Evolutionary conservation across 108 stramenopile species (phyloP), one percentile per base, ranked within the genome.

Genomic region (Skeletonema menzelii): DNA sequence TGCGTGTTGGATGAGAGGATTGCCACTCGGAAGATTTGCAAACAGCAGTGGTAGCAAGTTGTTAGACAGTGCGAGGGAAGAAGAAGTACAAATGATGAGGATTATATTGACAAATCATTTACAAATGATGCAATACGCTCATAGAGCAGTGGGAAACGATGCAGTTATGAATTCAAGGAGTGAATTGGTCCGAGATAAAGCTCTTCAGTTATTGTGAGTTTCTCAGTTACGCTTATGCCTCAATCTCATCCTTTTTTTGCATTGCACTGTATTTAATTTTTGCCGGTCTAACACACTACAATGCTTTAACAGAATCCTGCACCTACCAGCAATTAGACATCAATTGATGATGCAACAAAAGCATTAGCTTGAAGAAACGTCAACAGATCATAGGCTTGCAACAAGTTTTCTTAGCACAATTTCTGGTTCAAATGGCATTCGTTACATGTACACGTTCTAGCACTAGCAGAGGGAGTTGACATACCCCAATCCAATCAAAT

Each of bases 311-410:
- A 53, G 49, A 53, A 58, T 72, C 22, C 61, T 79, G 28, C 77
- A 79, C 55, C 53, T 79, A 42, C 66, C 70, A 17, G 53, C 71
- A 35, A 67, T 79, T 60, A 63, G 77, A 44, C 49, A 53, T 10
- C 20, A 24, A 42, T 42, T 42, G 40, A n/a, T 42, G 40, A 42
- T 42, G 40, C 40, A n/a, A 42, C 40, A 42, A 4, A 42, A 42
- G 1, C 35, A 10, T 37, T 37, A 32, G 31, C 2, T 30, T 30
- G 30, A 30, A 4, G 4, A 30, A 32, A 32, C n/a, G n/a, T n/a
- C n/a, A n/a, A n/a, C n/a, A n/a, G n/a, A n/a, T n/a, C n/a, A n/a
- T n/a, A n/a, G n/a, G n/a, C n/a, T n/a, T n/a, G n/a, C n/a, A n/a
- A n/a, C n/a, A n/a, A n/a, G n/a, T n/a, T n/a, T n/a, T n/a, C n/a